phyloP scores from a whole-genome alignment of 257 asterid genomes.

The Penstemon barbatus region DNA sequence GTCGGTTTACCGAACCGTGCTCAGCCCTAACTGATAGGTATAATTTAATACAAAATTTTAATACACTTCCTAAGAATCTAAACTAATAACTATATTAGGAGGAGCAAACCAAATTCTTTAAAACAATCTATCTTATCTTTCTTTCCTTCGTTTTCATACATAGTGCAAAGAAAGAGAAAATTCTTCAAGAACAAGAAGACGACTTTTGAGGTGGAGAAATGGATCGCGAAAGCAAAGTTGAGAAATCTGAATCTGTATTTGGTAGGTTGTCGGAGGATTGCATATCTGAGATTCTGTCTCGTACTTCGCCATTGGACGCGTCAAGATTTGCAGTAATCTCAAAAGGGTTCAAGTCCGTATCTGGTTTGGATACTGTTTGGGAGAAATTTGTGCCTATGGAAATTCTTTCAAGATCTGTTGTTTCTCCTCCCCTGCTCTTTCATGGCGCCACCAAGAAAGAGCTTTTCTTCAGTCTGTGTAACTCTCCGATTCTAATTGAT shows the following conservation, averaged over 20 bases:
- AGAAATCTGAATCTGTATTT: conserved; percentile 1
- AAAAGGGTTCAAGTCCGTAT: conserved; percentile 38
- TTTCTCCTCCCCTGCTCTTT: conserved; percentile 10
- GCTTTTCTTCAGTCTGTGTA: conserved; percentile 44
- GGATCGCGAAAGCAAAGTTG: no score
- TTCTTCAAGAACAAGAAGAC: no score
- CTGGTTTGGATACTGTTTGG: conserved; percentile 51
- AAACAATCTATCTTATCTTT: no score
- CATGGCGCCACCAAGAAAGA: conserved; percentile 37
- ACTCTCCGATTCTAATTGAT: conserved; percentile 43
- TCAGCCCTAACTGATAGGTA: no score
- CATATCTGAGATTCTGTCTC: conserved; percentile 48
- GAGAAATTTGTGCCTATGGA: conserved; percentile 53
- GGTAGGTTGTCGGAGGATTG: conserved; percentile 47
- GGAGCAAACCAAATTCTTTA: no score
- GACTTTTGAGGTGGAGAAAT: no score
- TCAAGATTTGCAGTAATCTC: conserved; percentile 42
- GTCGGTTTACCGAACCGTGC: no score
- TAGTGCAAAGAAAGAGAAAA: no score
- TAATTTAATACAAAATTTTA: no score
- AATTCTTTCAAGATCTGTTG: conserved; percentile 44
- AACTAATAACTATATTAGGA: no score
- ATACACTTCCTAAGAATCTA: no score
- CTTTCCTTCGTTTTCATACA: no score
- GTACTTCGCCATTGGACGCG: conserved; percentile 50